Percentiles rank a stretch among this genome's conserved stretches.
These are phyloP conservation scores for Magnusiomyces magnusii DNA, from an alignment of 1,139 yeast species.

Conservation along the genomic window DNA sequence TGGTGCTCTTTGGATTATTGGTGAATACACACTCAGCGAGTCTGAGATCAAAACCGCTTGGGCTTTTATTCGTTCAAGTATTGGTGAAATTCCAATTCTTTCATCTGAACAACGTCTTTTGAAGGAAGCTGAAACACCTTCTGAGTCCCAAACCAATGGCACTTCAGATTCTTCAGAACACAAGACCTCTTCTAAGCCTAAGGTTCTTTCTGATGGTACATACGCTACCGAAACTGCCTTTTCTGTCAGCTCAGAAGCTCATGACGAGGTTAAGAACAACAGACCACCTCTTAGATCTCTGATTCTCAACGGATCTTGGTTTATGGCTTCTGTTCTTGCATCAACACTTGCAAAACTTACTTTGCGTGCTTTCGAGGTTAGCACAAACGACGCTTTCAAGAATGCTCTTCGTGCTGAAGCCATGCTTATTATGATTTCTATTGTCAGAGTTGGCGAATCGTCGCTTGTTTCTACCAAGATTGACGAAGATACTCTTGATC, in stretches of 20 bases:
- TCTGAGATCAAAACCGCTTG: conserved; percentile 74
- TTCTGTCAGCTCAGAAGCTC: conserved; percentile 38
- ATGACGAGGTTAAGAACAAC: conserved; percentile 32
- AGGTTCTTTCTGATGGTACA: conserved; percentile 94
- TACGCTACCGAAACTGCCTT: conserved; percentile 95
- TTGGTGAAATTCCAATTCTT: conserved; percentile 89
- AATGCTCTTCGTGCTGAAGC: conserved; percentile 96
- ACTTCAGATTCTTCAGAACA: conserved; percentile 32
- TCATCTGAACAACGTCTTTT: conserved; percentile 55
- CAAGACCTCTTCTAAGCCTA: conserved; percentile 50
- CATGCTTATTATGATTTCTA: conserved; percentile 81
- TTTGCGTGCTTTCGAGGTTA: conserved; percentile 60
- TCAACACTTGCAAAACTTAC: conserved; percentile 86
- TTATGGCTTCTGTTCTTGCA: conserved; percentile 80
- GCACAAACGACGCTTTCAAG: conserved; percentile 44
- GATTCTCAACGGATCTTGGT: conserved; percentile 81
- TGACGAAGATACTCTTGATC: conserved; percentile 93
- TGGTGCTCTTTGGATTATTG: conserved; percentile 92
- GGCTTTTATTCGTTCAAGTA: conserved; percentile 72
- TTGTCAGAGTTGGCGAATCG: conserved; percentile 86
- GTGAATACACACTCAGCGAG: conserved; percentile 78
- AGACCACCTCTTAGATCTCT: conserved; percentile 74
- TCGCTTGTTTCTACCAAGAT: conserved; percentile 64
- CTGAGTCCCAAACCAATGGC: conserved; percentile 24
- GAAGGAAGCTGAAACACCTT: conserved; percentile 35